Evolutionary conservation across 1,284 basidiomycete genomes (phyloP), one percentile per base, ranked within the genome.

Genomic region (Clitocybe nebularis): DNA sequence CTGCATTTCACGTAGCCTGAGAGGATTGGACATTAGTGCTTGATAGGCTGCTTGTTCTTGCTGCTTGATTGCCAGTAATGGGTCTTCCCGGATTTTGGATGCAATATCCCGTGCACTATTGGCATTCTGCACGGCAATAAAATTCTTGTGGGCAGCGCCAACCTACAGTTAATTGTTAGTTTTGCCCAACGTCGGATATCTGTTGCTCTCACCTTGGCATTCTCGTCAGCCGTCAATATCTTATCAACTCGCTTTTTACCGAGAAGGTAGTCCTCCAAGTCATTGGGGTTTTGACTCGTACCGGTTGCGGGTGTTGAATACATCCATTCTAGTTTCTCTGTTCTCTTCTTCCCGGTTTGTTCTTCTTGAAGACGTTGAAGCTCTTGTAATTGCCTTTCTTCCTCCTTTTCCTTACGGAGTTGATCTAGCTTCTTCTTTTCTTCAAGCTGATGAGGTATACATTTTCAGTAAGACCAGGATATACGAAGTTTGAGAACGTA

Each of bases 231-330:
- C 21, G 82, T 90, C 48, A 99, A 67, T 19, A 97, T 87, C 68
- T 98, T 93, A 64, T 99, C 96, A 1, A 99, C 94, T 41, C 95
- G 71, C 71, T 95, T 97, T 79, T 98, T 99, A n/a, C 95, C 96
- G 21, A 99, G 74, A 4, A 99, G 70, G 59, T 99, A 99, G 54
- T 95, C 93, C 69, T 99, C 96, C 54, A 98, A 67, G 48, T 99
- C 95, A 53, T 90, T 92, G 21, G 88, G 67, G 51, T 92, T 95
- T 52, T 89, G 81, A 44, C 72, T 84, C 47, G 75, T 84, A 10
- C 88, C 90, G 4, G 86, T 81, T 0, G 90, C 89, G 1, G 96
- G 95, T 1, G 95, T 96, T 10, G 94, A 75, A 69, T 99, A 99
- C 91, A 99, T 95, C 96, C 96, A 99, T 63, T 99, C 95, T 40